phyloP scores from a whole-genome alignment of 495 filamentous ascomycete genomes.

The Penicillium silybi region DNA sequence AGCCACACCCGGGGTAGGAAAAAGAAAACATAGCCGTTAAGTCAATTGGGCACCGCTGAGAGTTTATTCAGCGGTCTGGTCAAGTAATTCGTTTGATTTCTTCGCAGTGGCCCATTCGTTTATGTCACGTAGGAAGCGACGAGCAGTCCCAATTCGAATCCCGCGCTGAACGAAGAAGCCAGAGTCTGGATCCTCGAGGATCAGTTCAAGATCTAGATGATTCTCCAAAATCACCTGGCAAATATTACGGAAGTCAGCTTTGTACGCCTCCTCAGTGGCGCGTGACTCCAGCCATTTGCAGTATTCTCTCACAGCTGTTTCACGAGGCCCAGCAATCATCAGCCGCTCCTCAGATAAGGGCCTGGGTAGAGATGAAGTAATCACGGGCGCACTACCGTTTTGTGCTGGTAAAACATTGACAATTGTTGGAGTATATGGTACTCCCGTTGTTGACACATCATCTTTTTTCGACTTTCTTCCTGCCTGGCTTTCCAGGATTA shows the following conservation, averaged over 20 bases:
- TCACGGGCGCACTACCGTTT: not conserved
- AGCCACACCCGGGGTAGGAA: no score
- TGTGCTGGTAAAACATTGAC: constrained; percentile 4
- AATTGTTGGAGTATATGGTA: constrained; percentile 5
- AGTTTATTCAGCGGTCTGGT: constrained; percentile 5
- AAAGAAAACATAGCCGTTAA: no score
- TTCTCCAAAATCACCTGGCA: constrained; percentile 18
- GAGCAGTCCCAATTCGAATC: constrained; percentile 21
- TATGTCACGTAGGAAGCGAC: constrained; percentile 26
- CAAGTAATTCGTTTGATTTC: not conserved
- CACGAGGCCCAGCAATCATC: constrained; percentile 10
- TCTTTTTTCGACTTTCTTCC: constrained; percentile 8
- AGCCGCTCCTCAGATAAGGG: constrained; percentile 3
- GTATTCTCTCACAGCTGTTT: constrained; percentile 16
- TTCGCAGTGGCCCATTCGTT: constrained; percentile 17
- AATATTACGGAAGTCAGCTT: constrained; percentile 18
- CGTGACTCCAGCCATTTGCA: constrained; percentile 20
- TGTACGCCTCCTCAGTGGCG: constrained; percentile 14
- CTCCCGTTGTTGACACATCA: not conserved
- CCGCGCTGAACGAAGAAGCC: constrained; percentile 17
- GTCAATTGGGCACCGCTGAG: no score
- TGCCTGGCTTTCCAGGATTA: constrained; percentile 6
- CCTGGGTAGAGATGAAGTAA: constrained; percentile 6
- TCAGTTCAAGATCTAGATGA: constrained; percentile 18
- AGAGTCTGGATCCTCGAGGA: constrained; percentile 14